Evolutionary conservation across 352 stramenopile species (phyloP).

Genomic region (Pythium folliculosum): DNA sequence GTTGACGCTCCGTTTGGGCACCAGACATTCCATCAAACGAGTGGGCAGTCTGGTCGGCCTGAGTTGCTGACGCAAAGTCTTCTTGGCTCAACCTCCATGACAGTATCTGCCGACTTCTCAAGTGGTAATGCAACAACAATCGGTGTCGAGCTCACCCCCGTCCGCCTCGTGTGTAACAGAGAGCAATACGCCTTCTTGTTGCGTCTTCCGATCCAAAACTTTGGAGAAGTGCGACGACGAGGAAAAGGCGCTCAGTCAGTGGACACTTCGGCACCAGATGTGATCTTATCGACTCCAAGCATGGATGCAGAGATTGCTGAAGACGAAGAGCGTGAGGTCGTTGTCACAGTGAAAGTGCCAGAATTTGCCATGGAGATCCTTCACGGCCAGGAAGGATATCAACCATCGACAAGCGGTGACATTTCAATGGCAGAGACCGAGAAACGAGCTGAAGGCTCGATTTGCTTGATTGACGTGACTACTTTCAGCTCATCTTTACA

Average conservation of each 20-base stretch:
- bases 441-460: slow-evolving; percentile 71
- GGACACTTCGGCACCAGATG: neutral
- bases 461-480: slow-evolving; percentile 61
- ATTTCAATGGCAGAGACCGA: slow-evolving; percentile 70
- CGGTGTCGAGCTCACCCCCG: slow-evolving; percentile 49
- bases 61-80: slow-evolving; percentile 53
- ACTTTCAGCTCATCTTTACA: slow-evolving; percentile 45
- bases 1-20: slow-evolving; percentile 44
- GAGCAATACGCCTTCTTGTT: slow-evolving; percentile 83
- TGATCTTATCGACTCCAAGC: neutral
- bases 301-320: slow-evolving; percentile 29
- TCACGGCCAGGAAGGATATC: slow-evolving; percentile 73
- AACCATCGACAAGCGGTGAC: slow-evolving; percentile 74
- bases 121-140: slow-evolving; percentile 57
- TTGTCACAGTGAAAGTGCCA: slow-evolving; percentile 60
- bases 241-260: neutral
- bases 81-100: slow-evolving; percentile 67
- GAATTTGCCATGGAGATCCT: slow-evolving; percentile 83
- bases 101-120: slow-evolving; percentile 61
- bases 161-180: slow-evolving; percentile 82
- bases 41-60: slow-evolving; percentile 36
- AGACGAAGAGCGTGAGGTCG: slow-evolving; percentile 48
- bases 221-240: slow-evolving; percentile 55
- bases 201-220: slow-evolving; percentile 74
- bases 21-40: slow-evolving; percentile 16